Conservation (phyloP, 345 rosid genomes). For the Eucalyptus tenuipes region DNA sequence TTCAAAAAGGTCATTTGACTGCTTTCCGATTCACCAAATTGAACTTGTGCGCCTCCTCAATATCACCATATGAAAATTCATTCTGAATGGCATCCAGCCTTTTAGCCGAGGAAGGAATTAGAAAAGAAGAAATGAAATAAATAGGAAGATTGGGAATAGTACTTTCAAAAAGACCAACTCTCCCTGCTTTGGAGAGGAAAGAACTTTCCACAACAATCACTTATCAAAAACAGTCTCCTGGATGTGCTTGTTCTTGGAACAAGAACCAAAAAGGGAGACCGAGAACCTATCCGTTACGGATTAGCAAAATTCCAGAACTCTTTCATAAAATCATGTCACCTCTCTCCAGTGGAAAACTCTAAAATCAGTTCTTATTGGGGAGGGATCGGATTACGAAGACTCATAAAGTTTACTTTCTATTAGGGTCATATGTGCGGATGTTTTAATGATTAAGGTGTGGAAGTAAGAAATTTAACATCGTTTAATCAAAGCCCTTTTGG, state of each 20-base stretch:
- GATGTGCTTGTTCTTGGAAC: neutral
- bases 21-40: neutral
- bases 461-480: neutral
- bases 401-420: neutral
- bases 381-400: neutral
- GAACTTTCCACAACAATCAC: neutral
- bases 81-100: neutral
- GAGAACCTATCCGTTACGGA: neutral
- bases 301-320: neutral
- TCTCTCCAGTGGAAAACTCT: neutral
- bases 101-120: neutral
- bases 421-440: neutral
- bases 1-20: neutral
- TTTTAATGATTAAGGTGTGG: neutral
- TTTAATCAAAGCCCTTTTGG: neutral
- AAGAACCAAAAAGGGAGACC: neutral
- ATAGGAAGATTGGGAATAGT: neutral
- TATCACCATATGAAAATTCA: neutral
- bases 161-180: neutral
- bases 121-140: neutral
- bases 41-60: neutral
- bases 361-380: neutral
- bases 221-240: neutral
- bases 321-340: neutral
- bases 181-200: neutral